Percentiles rank a stretch among this genome's conserved stretches.
These are phyloP conservation scores for Coniochaeta sp. DNA, from an alignment of 2,329 filamentous ascomycete species.

Conservation along the genomic window DNA sequence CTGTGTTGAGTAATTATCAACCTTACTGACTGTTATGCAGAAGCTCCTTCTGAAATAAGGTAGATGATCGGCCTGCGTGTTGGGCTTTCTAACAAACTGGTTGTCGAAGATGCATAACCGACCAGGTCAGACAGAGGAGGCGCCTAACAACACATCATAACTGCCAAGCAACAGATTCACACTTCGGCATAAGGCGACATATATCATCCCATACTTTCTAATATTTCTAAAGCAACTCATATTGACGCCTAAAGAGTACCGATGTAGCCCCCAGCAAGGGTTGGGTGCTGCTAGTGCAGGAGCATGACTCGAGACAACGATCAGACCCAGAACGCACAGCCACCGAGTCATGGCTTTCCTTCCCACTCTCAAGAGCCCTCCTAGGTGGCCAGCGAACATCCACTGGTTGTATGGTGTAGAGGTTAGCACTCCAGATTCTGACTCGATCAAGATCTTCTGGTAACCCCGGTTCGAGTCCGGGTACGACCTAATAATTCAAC, in stretches of 20 bases:
- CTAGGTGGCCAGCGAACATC: not conserved
- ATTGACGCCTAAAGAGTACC: not conserved
- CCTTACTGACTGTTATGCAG: no score
- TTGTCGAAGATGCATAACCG: no score
- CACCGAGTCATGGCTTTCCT: not conserved
- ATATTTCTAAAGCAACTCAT: not conserved
- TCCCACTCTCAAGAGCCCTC: not conserved
- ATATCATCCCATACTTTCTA: no score
- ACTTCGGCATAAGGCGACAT: no score
- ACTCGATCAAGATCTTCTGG: not conserved
- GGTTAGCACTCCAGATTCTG: conserved; percentile 1
- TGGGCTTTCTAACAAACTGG: no score
- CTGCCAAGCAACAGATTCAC: no score
- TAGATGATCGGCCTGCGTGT: no score
- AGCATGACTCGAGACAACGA: not conserved
- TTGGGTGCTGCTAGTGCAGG: not conserved
- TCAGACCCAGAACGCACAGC: not conserved
- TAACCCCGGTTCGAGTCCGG: not conserved
- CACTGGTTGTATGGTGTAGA: not conserved
- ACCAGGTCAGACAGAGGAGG: no score
- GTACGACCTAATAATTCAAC: not conserved
- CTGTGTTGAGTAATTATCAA: no score
- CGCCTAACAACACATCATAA: no score
- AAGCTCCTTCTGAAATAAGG: no score
- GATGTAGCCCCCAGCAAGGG: not conserved